Conservation (phyloP, 345 rosid species). For the Turnera subulata region DNA sequence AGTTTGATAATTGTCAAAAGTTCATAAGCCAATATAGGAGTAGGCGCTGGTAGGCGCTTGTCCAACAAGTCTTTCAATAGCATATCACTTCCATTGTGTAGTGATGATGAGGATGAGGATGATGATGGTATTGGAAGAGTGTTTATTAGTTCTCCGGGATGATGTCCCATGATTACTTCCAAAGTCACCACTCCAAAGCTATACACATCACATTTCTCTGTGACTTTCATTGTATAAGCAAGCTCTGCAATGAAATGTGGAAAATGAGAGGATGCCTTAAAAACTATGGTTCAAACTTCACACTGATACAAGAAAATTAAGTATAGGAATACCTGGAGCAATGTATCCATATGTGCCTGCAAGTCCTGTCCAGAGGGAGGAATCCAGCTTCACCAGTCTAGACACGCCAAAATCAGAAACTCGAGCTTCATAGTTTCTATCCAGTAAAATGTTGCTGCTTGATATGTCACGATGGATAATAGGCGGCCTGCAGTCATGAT, state of each 20-base stretch:
- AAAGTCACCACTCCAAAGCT: constrained; percentile 35
- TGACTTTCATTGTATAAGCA: constrained; percentile 35
- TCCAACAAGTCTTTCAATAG: constrained; percentile 21
- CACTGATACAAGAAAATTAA: not conserved
- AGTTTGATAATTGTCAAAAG: constrained; percentile 16
- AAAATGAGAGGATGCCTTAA: not conserved
- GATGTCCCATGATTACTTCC: constrained; percentile 23
- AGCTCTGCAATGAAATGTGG: constrained; percentile 19
- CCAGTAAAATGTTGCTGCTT: constrained; percentile 15
- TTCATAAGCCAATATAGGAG: constrained; percentile 12
- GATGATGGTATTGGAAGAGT: constrained; percentile 1
- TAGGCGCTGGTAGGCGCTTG: constrained; percentile 21
- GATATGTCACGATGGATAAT: constrained; percentile 19
- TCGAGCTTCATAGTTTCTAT: constrained; percentile 9
- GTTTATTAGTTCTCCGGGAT: constrained; percentile 25
- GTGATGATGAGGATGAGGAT: not conserved
- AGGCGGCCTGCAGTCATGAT: constrained; percentile 12
- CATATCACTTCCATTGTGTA: not conserved
- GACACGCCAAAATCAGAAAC: constrained; percentile 19
- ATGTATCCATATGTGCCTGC: constrained; percentile 20
- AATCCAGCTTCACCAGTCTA: constrained; percentile 12
- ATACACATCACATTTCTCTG: constrained; percentile 32
- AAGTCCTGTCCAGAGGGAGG: constrained; percentile 6
- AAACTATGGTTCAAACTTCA: not conserved
- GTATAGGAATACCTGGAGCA: constrained; percentile 15